Base-by-base conservation (phyloP, 768 basidiomycete genomes). In the Macrolepiota albuminosa region DNA sequence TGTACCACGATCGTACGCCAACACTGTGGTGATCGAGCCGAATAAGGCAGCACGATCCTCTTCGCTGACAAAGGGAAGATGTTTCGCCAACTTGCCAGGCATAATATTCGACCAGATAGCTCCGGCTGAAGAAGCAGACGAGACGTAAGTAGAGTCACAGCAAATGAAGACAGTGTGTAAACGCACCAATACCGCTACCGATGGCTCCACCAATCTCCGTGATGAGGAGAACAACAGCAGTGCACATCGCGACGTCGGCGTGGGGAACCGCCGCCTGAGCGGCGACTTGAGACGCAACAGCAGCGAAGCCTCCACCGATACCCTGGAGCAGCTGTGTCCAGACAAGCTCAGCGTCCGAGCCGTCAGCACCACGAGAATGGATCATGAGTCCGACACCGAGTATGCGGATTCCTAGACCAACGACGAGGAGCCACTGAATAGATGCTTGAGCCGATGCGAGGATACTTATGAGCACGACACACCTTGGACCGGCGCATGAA, bases 251-350 rank as follows among this genome's bases (percentile, higher is more conserved):
- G 6, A 89, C 83, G 59, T 89, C 88, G 11, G 69, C 69, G 65
- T 88, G 88, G 0, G 82, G 75, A 3, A 88, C 88, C 11, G 81
- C 74, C 3, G 86, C 87, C 66, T 89, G 88, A 3, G 87, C 82
- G 34, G 79, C 82, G 40, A 86, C 84, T 66, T 84, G 84, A 1
- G 78, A 70, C 5, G 82, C 68, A 45, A 84, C 73, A 8, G 81
- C 80, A 3, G 87, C 86, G 58, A 91, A 78, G 16, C 88, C 89
- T 14, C 89, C 89, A 18, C 89, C 89, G 9, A 86, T 73, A 50
- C 89, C 89, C 72, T 90, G 89, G 16, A 92, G 75, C 53, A 90
- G 70, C 64, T 92, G 89, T 24, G 81, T 83, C 72, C 81, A 76
- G 4, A 90, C 84, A 33, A 90, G 76, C 62, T 83, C 82, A 1